Conservation (phyloP, 768 basidiomycete genomes). For the Harrya chromipes region DNA sequence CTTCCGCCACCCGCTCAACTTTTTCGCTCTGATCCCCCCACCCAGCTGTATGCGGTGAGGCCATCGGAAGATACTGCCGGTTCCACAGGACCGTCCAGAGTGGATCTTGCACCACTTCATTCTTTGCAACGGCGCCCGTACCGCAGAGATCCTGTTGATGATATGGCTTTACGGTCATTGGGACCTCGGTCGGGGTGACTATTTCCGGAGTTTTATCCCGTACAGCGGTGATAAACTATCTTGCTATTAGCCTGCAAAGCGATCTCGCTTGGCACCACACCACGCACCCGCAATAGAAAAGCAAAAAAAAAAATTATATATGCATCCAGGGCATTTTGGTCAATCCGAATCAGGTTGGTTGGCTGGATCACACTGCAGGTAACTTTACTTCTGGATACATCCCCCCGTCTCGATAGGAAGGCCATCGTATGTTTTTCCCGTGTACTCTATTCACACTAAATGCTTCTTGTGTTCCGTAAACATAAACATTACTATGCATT, state of each 20-base stretch:
- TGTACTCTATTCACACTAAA: constrained; percentile 18
- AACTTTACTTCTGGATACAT: neutral
- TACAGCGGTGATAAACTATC: constrained; percentile 22
- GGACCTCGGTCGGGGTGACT: constrained; percentile 37
- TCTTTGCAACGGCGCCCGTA: constrained; percentile 57
- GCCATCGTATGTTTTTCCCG: constrained; percentile 1
- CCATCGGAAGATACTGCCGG: constrained; percentile 17
- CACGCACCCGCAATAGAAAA: constrained; percentile 5
- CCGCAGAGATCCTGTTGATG: constrained; percentile 59
- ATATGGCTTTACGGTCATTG: constrained; percentile 53
- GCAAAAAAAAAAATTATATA: neutral
- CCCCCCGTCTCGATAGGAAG: neutral
- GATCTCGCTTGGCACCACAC: constrained; percentile 9
- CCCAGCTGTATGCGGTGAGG: constrained; percentile 30
- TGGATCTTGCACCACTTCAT: constrained; percentile 57
- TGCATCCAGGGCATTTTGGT: neutral
- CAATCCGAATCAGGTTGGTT: neutral
- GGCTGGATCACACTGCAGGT: neutral
- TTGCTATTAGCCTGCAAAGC: constrained; percentile 14
- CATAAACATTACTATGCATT: constrained; percentile 19
- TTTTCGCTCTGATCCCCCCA: constrained; percentile 24
- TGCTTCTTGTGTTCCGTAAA: constrained; percentile 9
- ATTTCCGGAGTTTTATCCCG: constrained; percentile 18
- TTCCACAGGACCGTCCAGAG: constrained; percentile 26
- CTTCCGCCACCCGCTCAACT: constrained; percentile 34